These are phyloP conservation scores for Helicocarpus griseus DNA, from an alignment of 2,329 filamentous ascomycete species.

Conservation along the genomic window DNA sequence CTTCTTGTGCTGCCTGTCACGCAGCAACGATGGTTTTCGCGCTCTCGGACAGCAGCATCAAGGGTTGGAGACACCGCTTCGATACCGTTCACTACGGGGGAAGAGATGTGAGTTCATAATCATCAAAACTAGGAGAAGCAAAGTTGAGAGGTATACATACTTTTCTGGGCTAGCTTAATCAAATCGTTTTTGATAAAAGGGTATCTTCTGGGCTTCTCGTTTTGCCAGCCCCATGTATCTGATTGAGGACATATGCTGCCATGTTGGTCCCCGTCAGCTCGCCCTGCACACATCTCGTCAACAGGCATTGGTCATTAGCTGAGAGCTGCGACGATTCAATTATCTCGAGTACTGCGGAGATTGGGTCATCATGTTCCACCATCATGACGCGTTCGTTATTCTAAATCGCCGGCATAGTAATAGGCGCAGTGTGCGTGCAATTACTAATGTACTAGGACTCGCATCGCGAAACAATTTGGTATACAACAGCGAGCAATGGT, in stretches of 20 bases:
- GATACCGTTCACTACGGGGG: constrained; percentile 4
- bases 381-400: too few species aligned
- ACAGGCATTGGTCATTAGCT: background rate
- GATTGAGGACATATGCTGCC: background rate
- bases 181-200: background rate
- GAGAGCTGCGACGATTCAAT: background rate
- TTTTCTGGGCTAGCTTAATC: background rate
- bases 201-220: background rate
- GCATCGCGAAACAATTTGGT: too few species aligned
- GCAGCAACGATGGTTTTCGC: constrained; percentile 8
- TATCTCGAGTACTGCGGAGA: background rate
- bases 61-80: constrained; percentile 2
- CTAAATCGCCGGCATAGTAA: too few species aligned
- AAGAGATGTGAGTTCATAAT: background rate
- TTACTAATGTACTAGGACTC: too few species aligned
- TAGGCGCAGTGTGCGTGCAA: too few species aligned
- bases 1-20: constrained; percentile 4
- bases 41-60: constrained; percentile 8
- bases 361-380: too few species aligned
- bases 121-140: background rate
- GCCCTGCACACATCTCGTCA: background rate
- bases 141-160: constrained; percentile 6
- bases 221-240: background rate
- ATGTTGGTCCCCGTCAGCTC: background rate
- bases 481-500: too few species aligned